phyloP scores from a whole-genome alignment of 345 rosid genomes.

The Crucihimalaya himalaica region DNA sequence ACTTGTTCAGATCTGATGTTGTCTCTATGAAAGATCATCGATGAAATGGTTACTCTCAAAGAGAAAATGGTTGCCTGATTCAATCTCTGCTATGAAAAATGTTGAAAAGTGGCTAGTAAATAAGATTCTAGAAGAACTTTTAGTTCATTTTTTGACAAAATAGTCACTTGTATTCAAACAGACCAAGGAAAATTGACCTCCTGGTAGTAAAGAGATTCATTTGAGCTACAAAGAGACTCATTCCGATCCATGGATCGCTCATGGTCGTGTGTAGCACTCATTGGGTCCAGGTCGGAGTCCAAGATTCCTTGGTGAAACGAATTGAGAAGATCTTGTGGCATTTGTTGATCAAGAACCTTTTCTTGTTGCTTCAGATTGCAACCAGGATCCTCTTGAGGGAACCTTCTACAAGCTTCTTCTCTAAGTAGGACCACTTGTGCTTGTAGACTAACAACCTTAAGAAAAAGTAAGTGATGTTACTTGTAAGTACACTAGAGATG shows the following conservation, averaged over 20 bases:
- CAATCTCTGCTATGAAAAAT: slow-evolving; percentile 9
- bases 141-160: neutral
- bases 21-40: neutral
- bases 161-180: slow-evolving; percentile 18
- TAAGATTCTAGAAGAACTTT: neutral
- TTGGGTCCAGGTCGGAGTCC: slow-evolving; percentile 6
- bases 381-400: slow-evolving; percentile 40
- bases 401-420: slow-evolving; percentile 67
- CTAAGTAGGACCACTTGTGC: slow-evolving; percentile 75
- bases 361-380: slow-evolving; percentile 42
- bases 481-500: slow-evolving; percentile 18
- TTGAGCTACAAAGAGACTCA: slow-evolving; percentile 31
- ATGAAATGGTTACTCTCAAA: neutral
- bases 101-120: neutral
- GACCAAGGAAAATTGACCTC: slow-evolving; percentile 32
- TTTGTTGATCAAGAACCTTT: slow-evolving; percentile 27
- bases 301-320: slow-evolving; percentile 53
- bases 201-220: slow-evolving; percentile 22
- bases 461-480: slow-evolving; percentile 12
- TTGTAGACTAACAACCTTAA: slow-evolving; percentile 82
- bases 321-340: slow-evolving; percentile 56
- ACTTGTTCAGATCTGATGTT: slow-evolving; percentile 20
- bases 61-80: neutral
- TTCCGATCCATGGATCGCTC: slow-evolving; percentile 20
- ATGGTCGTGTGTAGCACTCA: neutral